phyloP scores from a whole-genome alignment of 768 basidiomycete genomes.

The Cyathus striatus region DNA sequence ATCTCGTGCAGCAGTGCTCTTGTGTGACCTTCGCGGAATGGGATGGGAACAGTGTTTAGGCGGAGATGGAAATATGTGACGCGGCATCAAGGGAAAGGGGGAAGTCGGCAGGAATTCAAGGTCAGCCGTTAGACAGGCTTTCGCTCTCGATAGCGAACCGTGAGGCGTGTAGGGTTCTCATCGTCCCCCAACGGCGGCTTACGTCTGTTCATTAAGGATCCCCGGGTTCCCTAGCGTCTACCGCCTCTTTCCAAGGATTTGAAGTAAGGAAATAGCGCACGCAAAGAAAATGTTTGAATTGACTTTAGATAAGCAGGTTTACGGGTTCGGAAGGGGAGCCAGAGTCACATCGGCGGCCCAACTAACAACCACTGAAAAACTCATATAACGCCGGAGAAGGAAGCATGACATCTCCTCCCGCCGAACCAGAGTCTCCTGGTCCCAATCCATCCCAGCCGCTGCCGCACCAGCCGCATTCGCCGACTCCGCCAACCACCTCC shows the following conservation, averaged over 20 bases:
- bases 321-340: slow-evolving; percentile 26
- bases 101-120: background rate
- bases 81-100: slow-evolving; percentile 19
- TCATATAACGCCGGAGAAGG: slow-evolving; percentile 37
- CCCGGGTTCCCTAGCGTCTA: background rate
- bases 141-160: background rate
- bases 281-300: background rate
- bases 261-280: background rate
- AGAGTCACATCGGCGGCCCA: slow-evolving; percentile 25
- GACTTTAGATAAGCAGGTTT: slow-evolving; percentile 35
- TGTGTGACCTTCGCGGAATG: slow-evolving; percentile 10
- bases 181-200: slow-evolving; percentile 4
- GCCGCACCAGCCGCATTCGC: slow-evolving; percentile 43
- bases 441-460: slow-evolving; percentile 30
- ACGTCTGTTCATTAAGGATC: background rate
- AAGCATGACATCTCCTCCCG: slow-evolving; percentile 47
- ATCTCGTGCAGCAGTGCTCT: background rate
- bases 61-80: slow-evolving; percentile 26
- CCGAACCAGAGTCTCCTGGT: slow-evolving; percentile 33
- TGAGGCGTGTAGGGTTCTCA: slow-evolving; percentile 4
- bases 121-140: background rate
- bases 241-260: background rate
- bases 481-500: slow-evolving; percentile 33
- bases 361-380: slow-evolving; percentile 24
- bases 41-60: slow-evolving; percentile 15